Conservation (phyloP, 73 alveolate genomes). For the Stentor roeselii region DNA sequence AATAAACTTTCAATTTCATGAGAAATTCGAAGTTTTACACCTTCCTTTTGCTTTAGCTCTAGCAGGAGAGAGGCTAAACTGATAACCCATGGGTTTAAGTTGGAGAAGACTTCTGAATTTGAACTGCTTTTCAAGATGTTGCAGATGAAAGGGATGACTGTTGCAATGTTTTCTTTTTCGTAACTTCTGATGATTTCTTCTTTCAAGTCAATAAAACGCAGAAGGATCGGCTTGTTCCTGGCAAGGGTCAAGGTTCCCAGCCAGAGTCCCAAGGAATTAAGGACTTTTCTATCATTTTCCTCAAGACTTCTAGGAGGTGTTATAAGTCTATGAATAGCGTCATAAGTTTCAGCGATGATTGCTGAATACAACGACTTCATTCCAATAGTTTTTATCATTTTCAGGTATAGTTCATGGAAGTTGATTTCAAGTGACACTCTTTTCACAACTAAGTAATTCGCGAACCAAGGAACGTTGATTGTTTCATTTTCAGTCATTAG, state of each 20-base stretch:
- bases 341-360: constrained; percentile 47
- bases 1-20: constrained; percentile 29
- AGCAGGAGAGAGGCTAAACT: constrained; percentile 25
- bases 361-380: constrained; percentile 41
- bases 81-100: constrained; percentile 84
- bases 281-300: constrained; percentile 48
- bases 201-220: constrained; percentile 83
- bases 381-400: constrained; percentile 38
- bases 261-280: constrained; percentile 76
- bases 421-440: constrained; percentile 55
- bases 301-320: constrained; percentile 42
- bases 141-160: constrained; percentile 73
- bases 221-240: constrained; percentile 81
- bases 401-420: constrained; percentile 51
- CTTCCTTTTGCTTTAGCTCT: constrained; percentile 23
- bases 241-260: constrained; percentile 83
- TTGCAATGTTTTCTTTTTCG: constrained; percentile 43
- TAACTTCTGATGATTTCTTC: constrained; percentile 70
- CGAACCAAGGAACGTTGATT: constrained; percentile 37
- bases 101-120: constrained; percentile 68
- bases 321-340: constrained; percentile 48
- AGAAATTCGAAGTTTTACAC: constrained; percentile 21
- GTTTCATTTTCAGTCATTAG: constrained; percentile 44
- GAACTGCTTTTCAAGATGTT: constrained; percentile 68
- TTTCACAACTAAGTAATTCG: constrained; percentile 46